phyloP scores from a whole-genome alignment of 192 early-diverging fungal genomes.

The Coemansia sp. region DNA sequence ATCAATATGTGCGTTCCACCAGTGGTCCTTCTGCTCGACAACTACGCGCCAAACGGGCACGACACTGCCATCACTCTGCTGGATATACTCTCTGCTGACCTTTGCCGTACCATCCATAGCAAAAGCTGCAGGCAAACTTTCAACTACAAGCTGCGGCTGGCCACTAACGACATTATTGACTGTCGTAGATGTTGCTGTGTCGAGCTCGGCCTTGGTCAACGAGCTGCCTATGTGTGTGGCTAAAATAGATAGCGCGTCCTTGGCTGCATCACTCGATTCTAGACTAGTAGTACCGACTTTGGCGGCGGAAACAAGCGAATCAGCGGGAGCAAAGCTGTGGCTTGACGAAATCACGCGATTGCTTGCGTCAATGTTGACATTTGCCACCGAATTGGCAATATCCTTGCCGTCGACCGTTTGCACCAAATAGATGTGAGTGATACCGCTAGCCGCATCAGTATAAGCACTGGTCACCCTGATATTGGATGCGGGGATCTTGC shows the following conservation, averaged over 20 bases:
- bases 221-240: conserved; percentile 15
- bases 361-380: conserved; percentile 72
- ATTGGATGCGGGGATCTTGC: conserved; percentile 9
- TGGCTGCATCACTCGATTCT: conserved; percentile 6
- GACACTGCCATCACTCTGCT: conserved; percentile 62
- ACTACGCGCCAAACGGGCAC: conserved; percentile 82
- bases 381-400: conserved; percentile 84
- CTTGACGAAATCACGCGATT: conserved; percentile 75
- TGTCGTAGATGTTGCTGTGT: neutral
- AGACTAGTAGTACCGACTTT: conserved; percentile 7
- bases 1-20: conserved; percentile 78
- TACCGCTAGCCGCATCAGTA: conserved; percentile 69
- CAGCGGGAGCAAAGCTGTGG: conserved; percentile 62
- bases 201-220: conserved; percentile 4
- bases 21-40: conserved; percentile 82
- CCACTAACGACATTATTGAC: conserved; percentile 8
- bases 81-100: conserved; percentile 69
- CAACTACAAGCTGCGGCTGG: conserved; percentile 10
- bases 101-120: conserved; percentile 36
- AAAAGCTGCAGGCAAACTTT: conserved; percentile 50
- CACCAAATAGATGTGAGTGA: conserved; percentile 87
- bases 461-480: conserved; percentile 68
- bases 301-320: neutral
- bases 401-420: conserved; percentile 73
- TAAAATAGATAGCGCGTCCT: conserved; percentile 15